Percentiles rank a stretch among this genome's conserved stretches.
Evolutionary conservation across 2,329 filamentous ascomycete species (phyloP).

Genomic region (Chalaropsis ovoidea): DNA sequence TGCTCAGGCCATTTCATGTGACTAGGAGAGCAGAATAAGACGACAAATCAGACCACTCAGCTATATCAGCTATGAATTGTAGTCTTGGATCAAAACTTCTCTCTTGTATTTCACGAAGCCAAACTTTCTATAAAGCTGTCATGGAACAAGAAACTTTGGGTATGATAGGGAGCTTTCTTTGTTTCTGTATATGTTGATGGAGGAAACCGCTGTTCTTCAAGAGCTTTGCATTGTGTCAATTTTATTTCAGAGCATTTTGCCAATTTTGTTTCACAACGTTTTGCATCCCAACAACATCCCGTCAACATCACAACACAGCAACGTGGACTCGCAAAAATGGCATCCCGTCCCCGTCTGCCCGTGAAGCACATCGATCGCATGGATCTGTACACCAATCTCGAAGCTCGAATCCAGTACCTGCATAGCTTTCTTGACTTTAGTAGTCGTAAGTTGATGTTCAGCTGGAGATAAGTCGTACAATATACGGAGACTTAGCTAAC

Average conservation of each 20-base stretch:
- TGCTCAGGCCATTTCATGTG: slow-evolving; percentile 20
- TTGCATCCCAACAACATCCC: no score
- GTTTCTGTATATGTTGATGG: no score
- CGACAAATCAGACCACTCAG: slow-evolving; percentile 23
- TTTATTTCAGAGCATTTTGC: neutral
- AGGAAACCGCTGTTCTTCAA: no score
- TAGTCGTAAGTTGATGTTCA: slow-evolving; percentile 45
- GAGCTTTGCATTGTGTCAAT: neutral
- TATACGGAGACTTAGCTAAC: no score
- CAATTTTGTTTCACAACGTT: no score
- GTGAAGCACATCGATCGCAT: slow-evolving; percentile 58
- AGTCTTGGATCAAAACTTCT: no score
- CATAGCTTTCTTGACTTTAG: slow-evolving; percentile 69
- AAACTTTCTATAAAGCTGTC: neutral
- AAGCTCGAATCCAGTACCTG: slow-evolving; percentile 60
- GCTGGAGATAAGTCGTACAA: no score
- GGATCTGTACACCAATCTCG: slow-evolving; percentile 60
- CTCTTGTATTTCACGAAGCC: neutral
- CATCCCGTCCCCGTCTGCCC: slow-evolving; percentile 28
- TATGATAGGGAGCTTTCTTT: neutral
- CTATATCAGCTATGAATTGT: neutral
- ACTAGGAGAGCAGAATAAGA: slow-evolving; percentile 18
- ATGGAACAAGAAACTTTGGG: neutral
- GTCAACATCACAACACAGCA: neutral
- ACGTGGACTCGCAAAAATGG: slow-evolving; percentile 27